A percentile compares a stretch with the other conserved stretches of the same genome.
Conservation (phyloP, 2,329 filamentous ascomycete species). For the Aspergillus calidoustus region DNA sequence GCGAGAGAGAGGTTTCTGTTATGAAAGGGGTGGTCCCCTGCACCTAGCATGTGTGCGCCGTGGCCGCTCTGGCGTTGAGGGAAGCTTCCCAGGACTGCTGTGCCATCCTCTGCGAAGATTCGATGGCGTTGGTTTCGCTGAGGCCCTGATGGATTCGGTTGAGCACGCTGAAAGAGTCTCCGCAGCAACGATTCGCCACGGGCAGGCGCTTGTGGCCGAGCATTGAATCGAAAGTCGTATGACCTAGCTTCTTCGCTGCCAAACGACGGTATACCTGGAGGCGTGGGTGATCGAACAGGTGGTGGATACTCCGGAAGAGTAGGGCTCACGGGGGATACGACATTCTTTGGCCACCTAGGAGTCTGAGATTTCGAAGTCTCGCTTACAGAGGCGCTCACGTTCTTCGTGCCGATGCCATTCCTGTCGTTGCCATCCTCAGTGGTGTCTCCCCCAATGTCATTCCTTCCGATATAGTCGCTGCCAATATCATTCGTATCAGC, state of each 20-base stretch:
- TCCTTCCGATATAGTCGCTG: conserved; percentile 20
- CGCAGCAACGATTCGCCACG: conserved; percentile 25
- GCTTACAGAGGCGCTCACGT: conserved; percentile 1
- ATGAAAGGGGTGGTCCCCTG: conserved; percentile 44
- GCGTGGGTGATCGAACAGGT: conserved; percentile 45
- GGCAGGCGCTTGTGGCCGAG: conserved; percentile 15
- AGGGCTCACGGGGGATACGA: conserved; percentile 35
- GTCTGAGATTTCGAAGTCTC: conserved; percentile 25
- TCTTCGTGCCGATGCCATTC: too few species aligned
- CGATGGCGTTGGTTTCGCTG: conserved; percentile 26
- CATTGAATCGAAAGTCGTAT: conserved; percentile 34
- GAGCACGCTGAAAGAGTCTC: conserved; percentile 36
- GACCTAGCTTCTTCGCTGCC: conserved; percentile 45
- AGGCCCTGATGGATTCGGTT: conserved; percentile 18
- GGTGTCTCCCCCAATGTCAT: too few species aligned
- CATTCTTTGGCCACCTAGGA: conserved; percentile 29
- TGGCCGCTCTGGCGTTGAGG: conserved; percentile 47
- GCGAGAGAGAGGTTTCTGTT: conserved; percentile 32
- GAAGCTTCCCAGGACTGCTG: conserved; percentile 46
- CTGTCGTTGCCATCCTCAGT: too few species aligned
- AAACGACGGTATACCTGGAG: conserved; percentile 51
- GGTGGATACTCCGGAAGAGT: conserved; percentile 42
- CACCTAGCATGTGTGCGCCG: conserved; percentile 36
- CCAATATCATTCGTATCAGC: conserved; percentile 33
- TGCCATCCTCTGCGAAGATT: conserved; percentile 47